phyloP scores from a whole-genome alignment of 2,329 filamentous ascomycete genomes.

The Mycosphaerella sp. region DNA sequence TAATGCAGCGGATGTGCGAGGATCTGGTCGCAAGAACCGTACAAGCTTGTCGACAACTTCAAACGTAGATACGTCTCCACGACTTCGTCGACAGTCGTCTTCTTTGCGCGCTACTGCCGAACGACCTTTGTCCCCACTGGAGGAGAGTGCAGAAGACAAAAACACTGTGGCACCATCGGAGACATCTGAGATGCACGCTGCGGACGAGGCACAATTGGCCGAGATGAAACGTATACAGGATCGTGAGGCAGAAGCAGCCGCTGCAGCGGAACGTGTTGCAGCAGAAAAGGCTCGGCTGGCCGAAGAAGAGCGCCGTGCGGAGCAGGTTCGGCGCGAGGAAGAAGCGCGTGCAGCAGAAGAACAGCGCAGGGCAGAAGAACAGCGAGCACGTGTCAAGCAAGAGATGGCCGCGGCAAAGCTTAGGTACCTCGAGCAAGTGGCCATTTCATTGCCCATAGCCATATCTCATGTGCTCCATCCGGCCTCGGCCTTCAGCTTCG shows the following conservation, averaged over 20 bases:
- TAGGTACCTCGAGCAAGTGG: constrained; percentile 19
- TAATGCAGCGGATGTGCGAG: constrained; percentile 20
- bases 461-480: constrained; percentile 23
- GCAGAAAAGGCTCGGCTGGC: constrained; percentile 22
- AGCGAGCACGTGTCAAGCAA: constrained; percentile 14
- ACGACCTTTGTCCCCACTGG: constrained; percentile 22
- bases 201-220: constrained; percentile 11
- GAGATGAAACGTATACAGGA: constrained; percentile 16
- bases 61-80: constrained; percentile 19
- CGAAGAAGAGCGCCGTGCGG: constrained; percentile 23
- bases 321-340: constrained; percentile 21
- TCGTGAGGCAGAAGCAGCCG: constrained; percentile 21
- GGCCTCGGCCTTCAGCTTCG: constrained; percentile 15
- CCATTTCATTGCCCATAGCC: constrained; percentile 23
- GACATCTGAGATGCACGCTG: constrained; percentile 19
- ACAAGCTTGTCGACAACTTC: constrained; percentile 27
- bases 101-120: constrained; percentile 24
- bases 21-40: constrained; percentile 24
- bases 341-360: constrained; percentile 21
- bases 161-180: constrained; percentile 12
- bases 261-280: constrained; percentile 17
- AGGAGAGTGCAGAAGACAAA: constrained; percentile 21
- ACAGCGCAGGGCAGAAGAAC: constrained; percentile 16
- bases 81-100: constrained; percentile 26
- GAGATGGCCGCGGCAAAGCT: constrained; percentile 22